phyloP scores from a whole-genome alignment of 495 filamentous ascomycete species.

The Xylaria longipes region DNA sequence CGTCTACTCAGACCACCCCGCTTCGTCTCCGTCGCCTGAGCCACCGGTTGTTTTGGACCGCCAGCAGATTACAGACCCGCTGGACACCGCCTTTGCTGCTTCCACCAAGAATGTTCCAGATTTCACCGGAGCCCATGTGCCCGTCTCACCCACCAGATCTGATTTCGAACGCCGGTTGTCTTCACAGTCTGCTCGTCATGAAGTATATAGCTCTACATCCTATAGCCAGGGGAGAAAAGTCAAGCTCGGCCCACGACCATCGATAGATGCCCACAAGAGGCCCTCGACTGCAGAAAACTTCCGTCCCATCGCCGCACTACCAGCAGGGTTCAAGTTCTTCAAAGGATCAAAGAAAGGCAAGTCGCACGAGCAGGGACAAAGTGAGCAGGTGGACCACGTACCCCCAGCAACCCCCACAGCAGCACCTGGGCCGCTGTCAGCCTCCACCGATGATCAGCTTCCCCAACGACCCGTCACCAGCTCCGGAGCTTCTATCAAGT shows the following conservation, averaged over 20 bases:
- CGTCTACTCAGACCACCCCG: conserved; percentile 32
- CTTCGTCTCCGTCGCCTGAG: conserved; percentile 28
- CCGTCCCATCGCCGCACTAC: conserved; percentile 75
- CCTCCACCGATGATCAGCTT: conserved; percentile 45
- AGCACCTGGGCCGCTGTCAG: conserved; percentile 37
- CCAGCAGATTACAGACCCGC: conserved; percentile 40
- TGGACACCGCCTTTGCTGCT: conserved; percentile 49
- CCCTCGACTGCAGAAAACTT: conserved; percentile 68
- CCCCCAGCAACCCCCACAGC: conserved; percentile 29
- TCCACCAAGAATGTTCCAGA: conserved; percentile 45
- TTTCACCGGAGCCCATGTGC: conserved; percentile 46
- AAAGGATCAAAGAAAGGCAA: conserved; percentile 52
- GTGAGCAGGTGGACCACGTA: conserved; percentile 33
- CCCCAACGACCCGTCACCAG: conserved; percentile 55
- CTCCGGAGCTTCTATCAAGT: conserved; percentile 57
- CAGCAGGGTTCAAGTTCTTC: conserved; percentile 59
- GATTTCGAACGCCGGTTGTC: conserved; percentile 56
- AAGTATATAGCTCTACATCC: conserved; percentile 63
- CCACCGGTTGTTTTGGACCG: conserved; percentile 30
- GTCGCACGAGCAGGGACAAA: conserved; percentile 36
- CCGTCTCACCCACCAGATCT: conserved; percentile 48
- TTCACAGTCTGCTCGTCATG: conserved; percentile 71
- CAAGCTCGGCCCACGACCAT: conserved; percentile 83
- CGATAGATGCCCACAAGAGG: conserved; percentile 69
- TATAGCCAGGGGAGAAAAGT: conserved; percentile 71